Conservation (phyloP, 768 basidiomycete genomes). For the Suillus sp. region DNA sequence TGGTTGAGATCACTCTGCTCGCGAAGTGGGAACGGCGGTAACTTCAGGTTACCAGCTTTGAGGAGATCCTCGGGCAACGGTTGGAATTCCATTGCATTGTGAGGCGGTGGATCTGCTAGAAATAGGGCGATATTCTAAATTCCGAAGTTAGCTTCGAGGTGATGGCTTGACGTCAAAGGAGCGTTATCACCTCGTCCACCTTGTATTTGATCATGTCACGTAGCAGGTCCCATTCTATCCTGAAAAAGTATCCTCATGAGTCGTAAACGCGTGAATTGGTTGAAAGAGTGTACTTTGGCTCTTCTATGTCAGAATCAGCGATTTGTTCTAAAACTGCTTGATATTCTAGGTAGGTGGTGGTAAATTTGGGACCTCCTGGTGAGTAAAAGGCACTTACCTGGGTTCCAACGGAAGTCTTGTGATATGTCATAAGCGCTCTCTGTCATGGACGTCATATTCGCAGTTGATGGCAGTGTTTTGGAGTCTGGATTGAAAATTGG, state of each 20-base stretch:
- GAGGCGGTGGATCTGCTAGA: slow-evolving; percentile 40
- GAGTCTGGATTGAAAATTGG: background rate
- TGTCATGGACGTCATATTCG: slow-evolving; percentile 24
- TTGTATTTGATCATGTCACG: slow-evolving; percentile 75
- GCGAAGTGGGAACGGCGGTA: slow-evolving; percentile 74
- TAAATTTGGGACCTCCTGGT: slow-evolving; percentile 8
- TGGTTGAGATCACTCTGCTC: slow-evolving; percentile 50
- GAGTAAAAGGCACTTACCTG: slow-evolving; percentile 41
- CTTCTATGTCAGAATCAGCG: slow-evolving; percentile 63
- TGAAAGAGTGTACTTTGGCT: slow-evolving; percentile 44
- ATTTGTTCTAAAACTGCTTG: slow-evolving; percentile 60
- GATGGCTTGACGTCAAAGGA: background rate
- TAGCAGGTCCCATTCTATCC: slow-evolving; percentile 69
- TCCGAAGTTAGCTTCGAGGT: slow-evolving; percentile 3
- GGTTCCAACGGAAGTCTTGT: slow-evolving; percentile 49
- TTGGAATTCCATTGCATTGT: slow-evolving; percentile 30
- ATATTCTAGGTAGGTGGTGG: slow-evolving; percentile 46
- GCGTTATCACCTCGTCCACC: slow-evolving; percentile 56
- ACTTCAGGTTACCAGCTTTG: slow-evolving; percentile 61
- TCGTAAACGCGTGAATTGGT: slow-evolving; percentile 13
- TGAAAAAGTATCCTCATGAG: slow-evolving; percentile 30
- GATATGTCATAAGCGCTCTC: slow-evolving; percentile 17
- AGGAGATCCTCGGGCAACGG: slow-evolving; percentile 45
- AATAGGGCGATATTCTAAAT: slow-evolving; percentile 54
- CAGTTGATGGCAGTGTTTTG: slow-evolving; percentile 1